Conservation (phyloP, 192 early-diverging fungal genomes). For the Phycomyces blakesleeanus region DNA sequence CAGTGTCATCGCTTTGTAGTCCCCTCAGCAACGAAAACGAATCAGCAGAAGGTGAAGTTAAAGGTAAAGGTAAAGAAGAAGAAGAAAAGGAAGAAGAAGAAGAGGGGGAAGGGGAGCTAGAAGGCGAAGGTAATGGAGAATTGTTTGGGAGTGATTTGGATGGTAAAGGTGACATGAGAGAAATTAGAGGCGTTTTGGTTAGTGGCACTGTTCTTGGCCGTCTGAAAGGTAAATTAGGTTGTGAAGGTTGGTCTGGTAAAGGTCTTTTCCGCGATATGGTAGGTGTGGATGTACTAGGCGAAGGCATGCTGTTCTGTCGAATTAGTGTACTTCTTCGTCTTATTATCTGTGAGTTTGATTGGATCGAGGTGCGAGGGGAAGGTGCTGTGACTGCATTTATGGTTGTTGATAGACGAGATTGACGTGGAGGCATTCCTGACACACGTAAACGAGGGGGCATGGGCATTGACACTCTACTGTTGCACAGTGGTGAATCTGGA, state of each 20-base stretch:
- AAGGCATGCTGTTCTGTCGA: background rate
- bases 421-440: background rate
- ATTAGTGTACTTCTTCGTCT: background rate
- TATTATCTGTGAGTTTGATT: slow-evolving; percentile 3
- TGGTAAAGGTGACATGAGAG: background rate
- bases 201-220: background rate
- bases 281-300: background rate
- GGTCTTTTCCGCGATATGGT: background rate
- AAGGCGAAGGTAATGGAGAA: too few species aligned
- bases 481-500: background rate
- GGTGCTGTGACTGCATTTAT: background rate
- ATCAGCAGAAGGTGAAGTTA: background rate
- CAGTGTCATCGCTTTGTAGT: background rate
- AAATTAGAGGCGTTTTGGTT: too few species aligned
- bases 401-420: background rate
- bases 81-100: too few species aligned
- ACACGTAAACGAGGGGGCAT: background rate
- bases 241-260: background rate
- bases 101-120: too few species aligned
- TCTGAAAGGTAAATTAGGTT: background rate
- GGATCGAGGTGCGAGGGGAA: background rate
- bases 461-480: background rate
- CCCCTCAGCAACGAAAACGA: background rate
- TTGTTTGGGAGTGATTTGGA: background rate
- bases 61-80: too few species aligned